These are phyloP conservation scores for Lactifluus echinatus DNA, from an alignment of 768 basidiomycete genomes.

Conservation along the genomic window DNA sequence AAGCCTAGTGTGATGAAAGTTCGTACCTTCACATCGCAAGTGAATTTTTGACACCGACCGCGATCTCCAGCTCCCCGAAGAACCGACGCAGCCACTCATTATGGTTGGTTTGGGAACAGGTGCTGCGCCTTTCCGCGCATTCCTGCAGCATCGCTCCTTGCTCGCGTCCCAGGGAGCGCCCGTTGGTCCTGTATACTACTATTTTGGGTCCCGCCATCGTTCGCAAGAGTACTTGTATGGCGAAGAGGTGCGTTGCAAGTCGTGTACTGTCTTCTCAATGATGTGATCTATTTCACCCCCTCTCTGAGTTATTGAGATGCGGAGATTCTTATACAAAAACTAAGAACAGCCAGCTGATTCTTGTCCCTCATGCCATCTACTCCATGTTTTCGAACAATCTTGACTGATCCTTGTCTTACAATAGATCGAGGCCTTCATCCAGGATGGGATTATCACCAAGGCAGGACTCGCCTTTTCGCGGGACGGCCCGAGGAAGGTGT, in stretches of 20 bases:
- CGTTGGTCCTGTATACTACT: slow-evolving; percentile 92
- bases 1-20: slow-evolving; percentile 99
- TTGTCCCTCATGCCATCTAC: neutral
- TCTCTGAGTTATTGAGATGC: slow-evolving; percentile 16
- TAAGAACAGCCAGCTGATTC: slow-evolving; percentile 21
- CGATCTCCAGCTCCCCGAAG: slow-evolving; percentile 61
- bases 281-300: slow-evolving; percentile 17
- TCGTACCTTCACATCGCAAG: slow-evolving; percentile 19
- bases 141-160: slow-evolving; percentile 91
- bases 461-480: slow-evolving; percentile 96
- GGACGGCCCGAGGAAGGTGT: slow-evolving; percentile 86
- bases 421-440: slow-evolving; percentile 87
- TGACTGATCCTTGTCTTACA: neutral
- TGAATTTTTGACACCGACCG: neutral
- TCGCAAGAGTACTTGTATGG: slow-evolving; percentile 96
- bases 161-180: slow-evolving; percentile 65
- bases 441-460: slow-evolving; percentile 75
- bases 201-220: slow-evolving; percentile 96
- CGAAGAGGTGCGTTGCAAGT: slow-evolving; percentile 41
- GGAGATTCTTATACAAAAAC: slow-evolving; percentile 15
- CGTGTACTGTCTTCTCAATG: neutral
- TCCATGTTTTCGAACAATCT: neutral
- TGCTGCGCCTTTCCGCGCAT: slow-evolving; percentile 98
- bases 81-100: slow-evolving; percentile 82
- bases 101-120: slow-evolving; percentile 99